Percentiles rank a stretch among this genome's conserved stretches.
phyloP scores from a whole-genome alignment of 148 eudicot species.

The Euryodendron excelsum region DNA sequence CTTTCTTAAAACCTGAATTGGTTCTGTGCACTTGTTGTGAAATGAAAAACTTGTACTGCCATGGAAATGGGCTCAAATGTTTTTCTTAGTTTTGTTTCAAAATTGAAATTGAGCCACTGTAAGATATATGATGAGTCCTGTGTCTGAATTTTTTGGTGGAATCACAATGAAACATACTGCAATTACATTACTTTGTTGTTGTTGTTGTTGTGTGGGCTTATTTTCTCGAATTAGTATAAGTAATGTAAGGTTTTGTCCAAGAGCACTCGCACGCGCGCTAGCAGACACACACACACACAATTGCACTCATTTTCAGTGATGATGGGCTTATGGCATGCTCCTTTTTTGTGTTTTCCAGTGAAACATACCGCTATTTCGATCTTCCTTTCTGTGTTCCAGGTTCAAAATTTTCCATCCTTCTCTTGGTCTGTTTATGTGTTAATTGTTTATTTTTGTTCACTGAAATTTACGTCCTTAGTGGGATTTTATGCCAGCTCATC shows the following conservation, averaged over 20 bases:
- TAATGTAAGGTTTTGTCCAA: not conserved
- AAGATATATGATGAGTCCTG: not conserved
- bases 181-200: not conserved
- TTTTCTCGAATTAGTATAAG: not conserved
- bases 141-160: not conserved
- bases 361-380: constrained; percentile 63
- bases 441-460: not conserved
- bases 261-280: not conserved
- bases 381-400: constrained; percentile 69
- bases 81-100: not conserved
- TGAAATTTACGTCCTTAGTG: not conserved
- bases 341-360: constrained; percentile 35
- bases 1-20: too few species aligned
- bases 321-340: constrained; percentile 4
- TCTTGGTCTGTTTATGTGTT: not conserved
- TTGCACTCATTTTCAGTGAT: not conserved
- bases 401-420: not conserved
- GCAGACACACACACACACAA: not conserved
- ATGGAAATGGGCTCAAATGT: not conserved
- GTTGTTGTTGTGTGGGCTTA: not conserved
- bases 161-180: not conserved
- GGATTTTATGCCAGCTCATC: constrained; percentile 26
- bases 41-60: not conserved
- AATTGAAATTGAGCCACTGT: not conserved
- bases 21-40: not conserved